Conservation (phyloP, 1,284 basidiomycete species). For the Trametes sp. region DNA sequence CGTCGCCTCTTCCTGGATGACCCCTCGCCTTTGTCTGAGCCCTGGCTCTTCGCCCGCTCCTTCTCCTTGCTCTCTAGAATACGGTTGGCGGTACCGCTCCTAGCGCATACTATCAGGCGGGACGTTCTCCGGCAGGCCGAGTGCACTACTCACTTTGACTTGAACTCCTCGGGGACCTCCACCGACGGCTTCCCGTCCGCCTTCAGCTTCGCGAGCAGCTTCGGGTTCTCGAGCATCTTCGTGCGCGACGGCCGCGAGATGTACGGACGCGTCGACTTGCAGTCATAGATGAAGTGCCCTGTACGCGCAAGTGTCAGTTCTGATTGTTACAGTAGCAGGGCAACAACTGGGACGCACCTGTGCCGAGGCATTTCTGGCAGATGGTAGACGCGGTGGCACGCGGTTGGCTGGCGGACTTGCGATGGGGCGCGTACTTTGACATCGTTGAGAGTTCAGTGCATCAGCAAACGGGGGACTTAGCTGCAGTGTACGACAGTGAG, state of each 20-base stretch:
- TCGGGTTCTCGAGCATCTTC: conserved; percentile 77
- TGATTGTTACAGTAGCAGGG: too few species aligned
- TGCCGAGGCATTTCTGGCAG: conserved; percentile 80
- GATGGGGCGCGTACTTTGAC: conserved; percentile 85
- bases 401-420: conserved; percentile 62
- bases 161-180: conserved; percentile 84
- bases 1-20: conserved; percentile 60
- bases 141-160: conserved; percentile 64
- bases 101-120: conserved; percentile 38
- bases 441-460: conserved; percentile 44
- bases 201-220: conserved; percentile 66
- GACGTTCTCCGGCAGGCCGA: neutral
- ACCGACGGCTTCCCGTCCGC: conserved; percentile 71
- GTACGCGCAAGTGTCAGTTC: neutral
- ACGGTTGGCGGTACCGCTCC: conserved; percentile 73
- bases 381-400: conserved; percentile 68
- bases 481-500: too few species aligned
- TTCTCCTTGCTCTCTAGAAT: conserved; percentile 80
- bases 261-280: conserved; percentile 76
- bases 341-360: too few species aligned
- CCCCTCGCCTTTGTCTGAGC: conserved; percentile 48
- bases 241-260: conserved; percentile 81
- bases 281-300: conserved; percentile 85
- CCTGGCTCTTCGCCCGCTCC: conserved; percentile 58
- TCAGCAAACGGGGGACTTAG: neutral